Evolutionary conservation across 805 yeast species (phyloP).

Genomic region (Wickerhamiella kazuoi): DNA sequence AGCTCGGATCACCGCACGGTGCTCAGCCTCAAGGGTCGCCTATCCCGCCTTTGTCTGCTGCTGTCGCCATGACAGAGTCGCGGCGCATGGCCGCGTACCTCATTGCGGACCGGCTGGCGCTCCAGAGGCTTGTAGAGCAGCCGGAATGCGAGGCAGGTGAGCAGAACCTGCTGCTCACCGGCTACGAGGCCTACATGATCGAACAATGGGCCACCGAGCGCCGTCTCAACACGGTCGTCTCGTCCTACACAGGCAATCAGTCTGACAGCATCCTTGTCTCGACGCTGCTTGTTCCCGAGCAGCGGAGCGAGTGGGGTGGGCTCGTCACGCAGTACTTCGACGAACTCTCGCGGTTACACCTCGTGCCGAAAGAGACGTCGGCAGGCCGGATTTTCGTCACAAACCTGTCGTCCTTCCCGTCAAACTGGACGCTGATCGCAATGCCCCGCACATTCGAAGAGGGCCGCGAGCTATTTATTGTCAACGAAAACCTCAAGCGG

Average conservation of each 20-base stretch:
- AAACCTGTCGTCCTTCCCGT: slow-evolving; percentile 64
- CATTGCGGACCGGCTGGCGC: slow-evolving; percentile 17
- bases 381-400: slow-evolving; percentile 58
- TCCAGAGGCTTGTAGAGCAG: slow-evolving; percentile 14
- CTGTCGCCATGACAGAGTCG: background rate
- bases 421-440: slow-evolving; percentile 52
- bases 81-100: slow-evolving; percentile 11
- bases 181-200: slow-evolving; percentile 79
- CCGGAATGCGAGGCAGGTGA: slow-evolving; percentile 18
- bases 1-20: too few relatives aligned
- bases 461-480: slow-evolving; percentile 40
- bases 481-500: slow-evolving; percentile 61
- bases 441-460: slow-evolving; percentile 29
- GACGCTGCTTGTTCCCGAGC: slow-evolving; percentile 35
- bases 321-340: slow-evolving; percentile 41
- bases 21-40: too few relatives aligned
- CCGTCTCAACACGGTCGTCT: slow-evolving; percentile 44
- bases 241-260: slow-evolving; percentile 73
- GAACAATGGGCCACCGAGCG: slow-evolving; percentile 88
- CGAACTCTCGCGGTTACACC: slow-evolving; percentile 46
- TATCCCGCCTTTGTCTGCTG: too few relatives aligned
- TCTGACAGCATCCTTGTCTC: slow-evolving; percentile 46
- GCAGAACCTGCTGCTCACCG: slow-evolving; percentile 35
- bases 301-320: slow-evolving; percentile 31
- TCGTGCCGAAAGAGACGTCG: slow-evolving; percentile 48